Conservation (phyloP, 495 filamentous ascomycete species). For the Penicillium antarcticum region DNA sequence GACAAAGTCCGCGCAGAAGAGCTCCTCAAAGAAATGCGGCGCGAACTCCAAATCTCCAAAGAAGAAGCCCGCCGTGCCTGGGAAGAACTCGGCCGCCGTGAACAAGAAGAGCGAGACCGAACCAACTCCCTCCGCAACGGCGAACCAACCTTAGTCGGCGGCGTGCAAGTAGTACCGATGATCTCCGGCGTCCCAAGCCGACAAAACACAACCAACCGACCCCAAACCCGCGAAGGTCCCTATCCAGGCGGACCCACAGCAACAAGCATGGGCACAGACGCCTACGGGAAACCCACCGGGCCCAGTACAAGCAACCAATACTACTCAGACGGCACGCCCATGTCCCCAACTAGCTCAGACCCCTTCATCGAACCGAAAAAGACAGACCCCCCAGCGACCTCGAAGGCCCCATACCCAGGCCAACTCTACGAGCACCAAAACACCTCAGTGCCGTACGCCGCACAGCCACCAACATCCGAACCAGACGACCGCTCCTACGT, state of each 20-base stretch:
- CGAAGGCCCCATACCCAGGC: constrained; percentile 29
- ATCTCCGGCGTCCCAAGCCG: constrained; percentile 70
- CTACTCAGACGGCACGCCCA: constrained; percentile 40
- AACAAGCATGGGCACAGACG: constrained; percentile 22
- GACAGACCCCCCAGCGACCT: constrained; percentile 16
- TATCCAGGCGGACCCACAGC: constrained; percentile 30
- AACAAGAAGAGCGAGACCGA: constrained; percentile 94
- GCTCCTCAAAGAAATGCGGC: constrained; percentile 76
- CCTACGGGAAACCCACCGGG: constrained; percentile 19
- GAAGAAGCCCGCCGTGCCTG: constrained; percentile 94
- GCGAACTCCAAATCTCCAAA: constrained; percentile 90
- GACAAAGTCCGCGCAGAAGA: constrained; percentile 69
- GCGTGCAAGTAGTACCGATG: constrained; percentile 97
- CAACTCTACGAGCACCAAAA: constrained; percentile 47
- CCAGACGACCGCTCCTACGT: constrained; percentile 51
- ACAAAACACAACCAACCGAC: constrained; percentile 47
- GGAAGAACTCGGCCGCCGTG: constrained; percentile 92
- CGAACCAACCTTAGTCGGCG: constrained; percentile 84
- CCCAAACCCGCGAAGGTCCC: constrained; percentile 46
- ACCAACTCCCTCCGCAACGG: constrained; percentile 80
- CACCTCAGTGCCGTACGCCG: constrained; percentile 31
- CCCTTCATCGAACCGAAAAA: constrained; percentile 49
- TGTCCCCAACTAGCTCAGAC: constrained; percentile 56
- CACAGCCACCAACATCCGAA: constrained; percentile 29
- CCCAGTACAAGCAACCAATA: constrained; percentile 32